phyloP scores from a whole-genome alignment of 202 grass and related monocot genomes.

The Zizania palustris region DNA sequence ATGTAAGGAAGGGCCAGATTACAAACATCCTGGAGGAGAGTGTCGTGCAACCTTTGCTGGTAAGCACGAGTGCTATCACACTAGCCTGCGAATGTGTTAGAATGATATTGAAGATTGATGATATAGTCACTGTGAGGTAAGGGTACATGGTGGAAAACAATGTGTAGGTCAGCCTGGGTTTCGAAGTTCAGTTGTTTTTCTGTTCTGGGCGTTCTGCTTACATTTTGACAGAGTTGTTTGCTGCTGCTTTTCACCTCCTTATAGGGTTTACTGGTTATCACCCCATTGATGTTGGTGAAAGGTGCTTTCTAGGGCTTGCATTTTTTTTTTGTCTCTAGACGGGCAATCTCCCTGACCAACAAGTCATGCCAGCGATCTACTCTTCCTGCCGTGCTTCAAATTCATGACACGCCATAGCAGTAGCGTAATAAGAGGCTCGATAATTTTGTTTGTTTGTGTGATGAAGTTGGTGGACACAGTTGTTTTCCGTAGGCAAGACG shows the following conservation, averaged over 20 bases:
- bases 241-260: too few relatives aligned
- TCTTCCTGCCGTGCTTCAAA: too few relatives aligned
- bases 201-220: background rate
- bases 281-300: too few relatives aligned
- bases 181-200: conserved; percentile 2
- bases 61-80: conserved; percentile 73
- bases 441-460: background rate
- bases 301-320: too few relatives aligned
- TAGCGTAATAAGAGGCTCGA: too few relatives aligned
- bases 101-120: conserved; percentile 94
- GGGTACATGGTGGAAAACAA: background rate
- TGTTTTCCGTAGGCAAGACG: background rate
- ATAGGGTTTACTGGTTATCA: too few relatives aligned
- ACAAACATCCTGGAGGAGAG: conserved; percentile 87
- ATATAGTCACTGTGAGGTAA: conserved; percentile 78
- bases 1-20: conserved; percentile 85
- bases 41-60: conserved; percentile 71
- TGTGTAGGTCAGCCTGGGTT: conserved; percentile 20
- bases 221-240: too few relatives aligned
- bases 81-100: conserved; percentile 80
- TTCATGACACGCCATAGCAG: too few relatives aligned
- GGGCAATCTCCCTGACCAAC: too few relatives aligned
- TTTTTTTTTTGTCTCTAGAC: too few relatives aligned
- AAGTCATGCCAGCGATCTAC: too few relatives aligned
- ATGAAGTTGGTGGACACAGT: background rate